A percentile compares a stretch with the other conserved stretches of the same genome.
Evolutionary conservation across 2,329 filamentous ascomycete species (phyloP).

Genomic region (Claviceps pazoutovae): DNA sequence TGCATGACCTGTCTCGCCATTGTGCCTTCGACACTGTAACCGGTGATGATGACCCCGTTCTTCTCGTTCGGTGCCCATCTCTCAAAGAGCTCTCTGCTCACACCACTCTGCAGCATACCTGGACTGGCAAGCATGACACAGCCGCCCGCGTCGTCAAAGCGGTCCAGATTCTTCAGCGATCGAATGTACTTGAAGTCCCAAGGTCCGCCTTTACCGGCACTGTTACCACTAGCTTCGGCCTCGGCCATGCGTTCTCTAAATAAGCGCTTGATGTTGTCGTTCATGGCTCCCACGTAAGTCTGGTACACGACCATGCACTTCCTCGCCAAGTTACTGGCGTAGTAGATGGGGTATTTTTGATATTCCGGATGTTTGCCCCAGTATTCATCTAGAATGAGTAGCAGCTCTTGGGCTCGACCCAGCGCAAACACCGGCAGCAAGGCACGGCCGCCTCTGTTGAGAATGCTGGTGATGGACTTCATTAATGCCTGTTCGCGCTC

Average conservation of each 20-base stretch:
- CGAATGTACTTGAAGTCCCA: slow-evolving; percentile 97
- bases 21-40: slow-evolving; percentile 95
- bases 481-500: slow-evolving; percentile 89
- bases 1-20: slow-evolving; percentile 95
- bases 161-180: slow-evolving; percentile 80
- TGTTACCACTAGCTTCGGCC: slow-evolving; percentile 66
- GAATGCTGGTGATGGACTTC: slow-evolving; percentile 82
- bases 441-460: slow-evolving; percentile 84
- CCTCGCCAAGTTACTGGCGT: slow-evolving; percentile 84
- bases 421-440: slow-evolving; percentile 93
- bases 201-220: slow-evolving; percentile 63
- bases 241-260: slow-evolving; percentile 87
- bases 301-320: slow-evolving; percentile 99
- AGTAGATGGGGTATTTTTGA: slow-evolving; percentile 90
- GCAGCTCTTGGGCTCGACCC: slow-evolving; percentile 81
- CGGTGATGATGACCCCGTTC: slow-evolving; percentile 97
- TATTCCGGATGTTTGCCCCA: slow-evolving; percentile 83
- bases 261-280: slow-evolving; percentile 95
- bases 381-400: slow-evolving; percentile 92
- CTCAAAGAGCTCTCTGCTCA: slow-evolving; percentile 83
- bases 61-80: slow-evolving; percentile 92
- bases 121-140: slow-evolving; percentile 97
- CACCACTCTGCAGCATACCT: slow-evolving; percentile 96
- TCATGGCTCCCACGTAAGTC: slow-evolving; percentile 97
- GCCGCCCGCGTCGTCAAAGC: slow-evolving; percentile 88